These are phyloP conservation scores for Dendrothele bispora DNA, from an alignment of 768 basidiomycete species.

Conservation along the genomic window DNA sequence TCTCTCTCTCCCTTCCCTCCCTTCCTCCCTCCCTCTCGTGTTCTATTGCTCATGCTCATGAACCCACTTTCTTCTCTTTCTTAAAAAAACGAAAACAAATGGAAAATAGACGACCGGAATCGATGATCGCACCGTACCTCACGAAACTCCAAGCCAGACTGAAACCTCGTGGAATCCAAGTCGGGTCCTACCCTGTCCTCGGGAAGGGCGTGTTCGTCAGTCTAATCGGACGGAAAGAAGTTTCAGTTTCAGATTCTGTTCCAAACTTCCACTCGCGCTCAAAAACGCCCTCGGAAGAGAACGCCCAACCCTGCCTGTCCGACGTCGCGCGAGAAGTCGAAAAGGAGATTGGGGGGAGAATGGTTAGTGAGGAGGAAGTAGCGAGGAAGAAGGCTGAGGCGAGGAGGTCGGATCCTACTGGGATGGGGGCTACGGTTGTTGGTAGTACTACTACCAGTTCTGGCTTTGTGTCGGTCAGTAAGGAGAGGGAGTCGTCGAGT, in stretches of 20 bases:
- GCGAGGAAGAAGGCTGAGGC: conserved; percentile 42
- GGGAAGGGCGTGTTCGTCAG: conserved; percentile 70
- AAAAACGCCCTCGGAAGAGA: neutral
- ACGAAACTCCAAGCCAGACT: conserved; percentile 75
- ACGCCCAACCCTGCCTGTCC: neutral
- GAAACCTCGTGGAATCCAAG: conserved; percentile 71
- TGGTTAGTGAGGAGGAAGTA: conserved; percentile 68
- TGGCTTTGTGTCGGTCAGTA: too few relatives aligned
- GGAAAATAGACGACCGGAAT: conserved; percentile 64
- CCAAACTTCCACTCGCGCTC: neutral
- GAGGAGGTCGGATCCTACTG: neutral
- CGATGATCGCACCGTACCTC: conserved; percentile 80
- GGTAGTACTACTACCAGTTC: neutral
- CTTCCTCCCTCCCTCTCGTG: too few relatives aligned
- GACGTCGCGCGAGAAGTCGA: conserved; percentile 61
- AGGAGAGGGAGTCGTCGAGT: neutral
- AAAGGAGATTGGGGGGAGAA: conserved; percentile 52
- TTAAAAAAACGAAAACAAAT: too few relatives aligned
- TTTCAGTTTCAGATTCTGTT: neutral
- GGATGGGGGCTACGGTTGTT: neutral
- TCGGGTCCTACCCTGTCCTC: conserved; percentile 76
- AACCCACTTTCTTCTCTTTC: too few relatives aligned
- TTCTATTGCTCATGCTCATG: too few relatives aligned
- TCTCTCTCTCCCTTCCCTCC: neutral
- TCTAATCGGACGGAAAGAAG: conserved; percentile 52